Evolutionary conservation across 1,284 basidiomycete genomes (phyloP), one percentile per base, ranked within the genome.

Genomic region (Meira miltonrushii): DNA sequence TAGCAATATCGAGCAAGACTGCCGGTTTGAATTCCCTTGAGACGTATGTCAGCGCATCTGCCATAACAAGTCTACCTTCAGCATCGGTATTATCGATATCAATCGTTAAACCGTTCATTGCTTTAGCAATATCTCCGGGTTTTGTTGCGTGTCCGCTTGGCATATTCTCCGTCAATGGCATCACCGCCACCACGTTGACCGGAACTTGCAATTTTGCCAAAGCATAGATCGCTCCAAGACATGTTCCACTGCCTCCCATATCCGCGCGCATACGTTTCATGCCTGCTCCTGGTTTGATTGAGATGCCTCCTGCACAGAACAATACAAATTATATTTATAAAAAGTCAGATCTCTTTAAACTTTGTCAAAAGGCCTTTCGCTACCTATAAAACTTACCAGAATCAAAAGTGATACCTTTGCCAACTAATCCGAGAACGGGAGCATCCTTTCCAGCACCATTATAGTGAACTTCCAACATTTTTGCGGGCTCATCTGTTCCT

Each of bases 61-160:
- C 73, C n/a, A 72, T 56, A 21, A 92, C 82, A 21, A 93, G 82
- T 28, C 91, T 85, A 17, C 91, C 90, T 75, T 91, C 89, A 17
- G 38, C 89, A 74, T 92, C 90, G 4, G 90, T 92, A 79, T 92
- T 92, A 80, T 92, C 89, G 40, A 92, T 84, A 76, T 92, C 89
- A 38, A 93, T 84, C 0, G 87, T 86, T 78, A 90, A 90, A 43
- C 90, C 90, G 74, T 91, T 92, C 86, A 90, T 90, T 6, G 89
- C 88, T 67, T 89, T 87, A 62, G 92, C 78, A 55, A 90, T 89
- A 71, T 81, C 80, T 44, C 90, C 91, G 0, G 90, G 91, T 79
- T 92, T 93, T 59, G 85, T 92, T 8, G 90, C 90, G 60, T 85
- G 85, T 0, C 89, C 88, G 21, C 65, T 69, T 33, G 70, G 70